Conservation (phyloP, 208 protist genomes). For the Trypanosoma lewisi region DNA sequence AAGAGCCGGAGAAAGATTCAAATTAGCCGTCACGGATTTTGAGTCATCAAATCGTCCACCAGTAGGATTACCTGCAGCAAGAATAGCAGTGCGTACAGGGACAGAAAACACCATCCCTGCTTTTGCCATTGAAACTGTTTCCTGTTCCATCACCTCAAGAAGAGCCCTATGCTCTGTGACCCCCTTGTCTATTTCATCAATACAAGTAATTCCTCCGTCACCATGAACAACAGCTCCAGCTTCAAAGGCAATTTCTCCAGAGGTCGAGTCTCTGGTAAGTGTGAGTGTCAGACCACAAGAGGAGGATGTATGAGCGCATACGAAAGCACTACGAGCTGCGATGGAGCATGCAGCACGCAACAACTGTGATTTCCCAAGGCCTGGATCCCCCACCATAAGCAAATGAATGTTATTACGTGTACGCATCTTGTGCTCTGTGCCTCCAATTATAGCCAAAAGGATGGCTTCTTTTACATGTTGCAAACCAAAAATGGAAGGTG, state of each 20-base stretch:
- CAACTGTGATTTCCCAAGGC: constrained; percentile 97
- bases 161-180: constrained; percentile 96
- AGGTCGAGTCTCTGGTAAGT: constrained; percentile 87
- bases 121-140: constrained; percentile 98
- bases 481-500: constrained; percentile 97
- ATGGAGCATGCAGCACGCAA: constrained; percentile 90
- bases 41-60: constrained; percentile 91
- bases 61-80: constrained; percentile 98
- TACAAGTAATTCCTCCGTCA: constrained; percentile 98
- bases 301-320: constrained; percentile 98
- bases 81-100: constrained; percentile 94
- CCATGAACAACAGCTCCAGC: constrained; percentile 97
- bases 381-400: constrained; percentile 96
- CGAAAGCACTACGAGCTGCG: constrained; percentile 96
- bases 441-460: constrained; percentile 95
- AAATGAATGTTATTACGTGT: constrained; percentile 93
- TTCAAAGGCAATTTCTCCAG: constrained; percentile 95
- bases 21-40: constrained; percentile 96
- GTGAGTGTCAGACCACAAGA: constrained; percentile 98
- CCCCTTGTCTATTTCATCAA: constrained; percentile 99
- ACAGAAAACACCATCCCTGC: constrained; percentile 97
- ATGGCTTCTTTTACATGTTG: constrained; percentile 96
- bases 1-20: constrained; percentile 94
- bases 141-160: constrained; percentile 99
- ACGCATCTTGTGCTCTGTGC: constrained; percentile 49